Evolutionary conservation across 2,329 filamentous ascomycete species (phyloP).

Genomic region (Pseudogymnoascus sp.): DNA sequence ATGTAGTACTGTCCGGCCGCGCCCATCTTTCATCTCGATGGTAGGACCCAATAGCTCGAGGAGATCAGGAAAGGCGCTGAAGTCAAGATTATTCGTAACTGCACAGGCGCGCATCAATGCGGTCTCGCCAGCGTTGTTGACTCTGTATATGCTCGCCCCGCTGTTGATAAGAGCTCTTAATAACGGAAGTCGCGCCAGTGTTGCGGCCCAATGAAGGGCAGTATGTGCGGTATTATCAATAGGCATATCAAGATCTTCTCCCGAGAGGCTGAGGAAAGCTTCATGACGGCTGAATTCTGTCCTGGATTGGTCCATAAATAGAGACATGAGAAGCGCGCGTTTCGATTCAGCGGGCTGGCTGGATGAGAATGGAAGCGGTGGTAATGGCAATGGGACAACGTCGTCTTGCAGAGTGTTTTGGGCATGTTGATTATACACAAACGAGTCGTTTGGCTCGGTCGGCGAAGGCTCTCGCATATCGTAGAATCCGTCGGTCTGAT

Average conservation of each 20-base stretch:
- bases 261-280: constrained; percentile 65
- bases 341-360: constrained; percentile 67
- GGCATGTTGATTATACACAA: constrained; percentile 49
- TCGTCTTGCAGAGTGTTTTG: constrained; percentile 39
- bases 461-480: constrained; percentile 59
- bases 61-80: constrained; percentile 80
- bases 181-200: constrained; percentile 75
- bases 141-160: constrained; percentile 78
- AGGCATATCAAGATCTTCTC: constrained; percentile 80
- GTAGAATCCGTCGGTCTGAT: constrained; percentile 32
- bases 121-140: constrained; percentile 85
- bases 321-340: constrained; percentile 69
- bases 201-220: constrained; percentile 92
- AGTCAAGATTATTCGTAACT: constrained; percentile 90
- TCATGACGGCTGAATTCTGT: constrained; percentile 68
- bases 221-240: constrained; percentile 86
- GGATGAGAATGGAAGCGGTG: constrained; percentile 54
- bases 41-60: constrained; percentile 82
- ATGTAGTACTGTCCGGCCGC: constrained; percentile 85
- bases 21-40: constrained; percentile 82
- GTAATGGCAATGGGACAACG: constrained; percentile 51
- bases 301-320: constrained; percentile 68
- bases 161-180: constrained; percentile 72
- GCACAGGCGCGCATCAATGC: constrained; percentile 86
- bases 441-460: constrained; percentile 74